Base-by-base conservation (phyloP, 1,139 yeast species). In the Suhomyces bolitotheri region DNA sequence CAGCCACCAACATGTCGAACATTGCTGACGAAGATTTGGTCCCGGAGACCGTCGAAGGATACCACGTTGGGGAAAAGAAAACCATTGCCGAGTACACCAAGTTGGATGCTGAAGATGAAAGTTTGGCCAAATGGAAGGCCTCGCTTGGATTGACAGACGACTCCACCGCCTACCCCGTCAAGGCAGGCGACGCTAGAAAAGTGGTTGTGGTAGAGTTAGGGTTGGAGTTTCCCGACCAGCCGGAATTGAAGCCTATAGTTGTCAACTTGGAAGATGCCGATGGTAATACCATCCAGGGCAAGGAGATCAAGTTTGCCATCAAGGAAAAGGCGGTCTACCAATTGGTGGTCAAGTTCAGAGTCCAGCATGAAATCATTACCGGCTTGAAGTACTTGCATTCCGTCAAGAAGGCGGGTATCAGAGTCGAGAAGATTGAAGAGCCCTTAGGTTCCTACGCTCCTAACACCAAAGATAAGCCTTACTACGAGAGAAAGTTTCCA, bases 361-460 rank as follows among this genome's bases (percentile, higher is more conserved):
- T 90, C 25, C 97, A 89, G 62, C 94, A 86, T 55, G 95, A 86
- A 56, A 87, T 89, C 49, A 83, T 90, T 49, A 88, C 97, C 4
- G 97, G 97, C 0, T 74, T 90, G 56, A 81, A 83, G 56, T 90
- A 89, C 60, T 75, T 86, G 47, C 96, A 88, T 60, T 79, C 79
- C 25, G 84, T 89, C 41, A 88, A 87, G 61, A 85, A 90, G 54
- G 80, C 89, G 2, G 96, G 96, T 23, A 83, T 90, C 45, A 76
- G 92, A 25, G 89, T 89, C 29, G 96, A 88, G 56, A 86, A 83
- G 60, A 66, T 82, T 33, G 95, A 87, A 49, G 96, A 88, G 59
- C 94, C 94, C 32, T 71, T 87, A 56, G 97, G 97, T 2, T 82
- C 94, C 5, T 89, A 82, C 56, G 92, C 96, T 10, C 97, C 97